Conservation (phyloP, 1,139 yeast genomes). For the Geotrichum restrictum region DNA sequence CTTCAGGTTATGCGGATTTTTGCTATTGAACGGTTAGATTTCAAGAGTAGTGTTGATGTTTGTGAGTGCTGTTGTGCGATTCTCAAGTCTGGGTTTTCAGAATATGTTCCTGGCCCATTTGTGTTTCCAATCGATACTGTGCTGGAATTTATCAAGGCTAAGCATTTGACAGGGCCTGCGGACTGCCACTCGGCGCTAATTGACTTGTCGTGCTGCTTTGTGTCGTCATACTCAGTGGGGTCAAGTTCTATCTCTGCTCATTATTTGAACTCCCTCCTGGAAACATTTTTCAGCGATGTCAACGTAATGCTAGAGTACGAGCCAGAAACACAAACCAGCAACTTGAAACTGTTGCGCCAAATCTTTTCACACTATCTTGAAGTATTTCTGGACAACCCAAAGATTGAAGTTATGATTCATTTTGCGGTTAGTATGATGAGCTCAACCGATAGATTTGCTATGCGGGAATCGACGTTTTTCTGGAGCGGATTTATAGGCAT, state of each 20-base stretch:
- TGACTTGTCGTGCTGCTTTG: conserved; percentile 18
- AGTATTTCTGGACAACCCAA: conserved; percentile 23
- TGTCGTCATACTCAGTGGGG: conserved; percentile 17
- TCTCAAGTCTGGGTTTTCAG: conserved; percentile 46
- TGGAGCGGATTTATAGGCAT: conserved; percentile 39
- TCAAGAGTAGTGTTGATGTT: conserved; percentile 43
- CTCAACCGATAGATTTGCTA: conserved; percentile 60
- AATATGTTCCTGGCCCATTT: conserved; percentile 20
- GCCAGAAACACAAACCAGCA: conserved; percentile 30
- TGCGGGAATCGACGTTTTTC: conserved; percentile 46
- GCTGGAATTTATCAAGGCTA: conserved; percentile 47
- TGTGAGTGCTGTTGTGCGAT: conserved; percentile 57
- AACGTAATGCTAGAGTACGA: conserved; percentile 23
- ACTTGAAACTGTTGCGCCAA: conserved; percentile 31
- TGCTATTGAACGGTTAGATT: conserved; percentile 41
- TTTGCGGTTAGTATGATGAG: conserved; percentile 45
- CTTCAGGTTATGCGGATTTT: conserved; percentile 45
- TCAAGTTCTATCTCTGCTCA: conserved; percentile 12
- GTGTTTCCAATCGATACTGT: conserved; percentile 34
- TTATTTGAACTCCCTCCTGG: conserved; percentile 24
- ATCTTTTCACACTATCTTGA: conserved; percentile 23
- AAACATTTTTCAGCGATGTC: conserved; percentile 25
- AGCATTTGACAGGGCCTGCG: conserved; percentile 7
- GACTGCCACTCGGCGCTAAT: conserved; percentile 7
- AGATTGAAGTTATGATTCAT: conserved; percentile 24